Percentiles rank a stretch among this genome's conserved stretches.
These are phyloP conservation scores for Trametes punicea DNA, from an alignment of 768 basidiomycete genomes.

Conservation along the genomic window DNA sequence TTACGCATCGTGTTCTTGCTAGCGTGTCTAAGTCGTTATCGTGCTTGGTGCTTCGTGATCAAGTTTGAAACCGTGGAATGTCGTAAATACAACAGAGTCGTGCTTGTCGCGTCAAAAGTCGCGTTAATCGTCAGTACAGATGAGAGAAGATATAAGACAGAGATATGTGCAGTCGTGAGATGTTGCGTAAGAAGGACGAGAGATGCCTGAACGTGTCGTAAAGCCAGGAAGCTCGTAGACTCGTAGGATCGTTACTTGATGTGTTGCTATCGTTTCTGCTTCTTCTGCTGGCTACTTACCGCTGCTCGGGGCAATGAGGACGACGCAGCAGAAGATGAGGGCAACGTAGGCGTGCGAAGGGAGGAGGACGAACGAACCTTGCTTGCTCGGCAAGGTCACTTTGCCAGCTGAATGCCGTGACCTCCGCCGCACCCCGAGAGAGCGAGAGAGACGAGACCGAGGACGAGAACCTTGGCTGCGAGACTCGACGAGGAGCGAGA, in stretches of 20 bases:
- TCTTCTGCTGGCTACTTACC: conserved; percentile 23
- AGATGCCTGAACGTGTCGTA: conserved; percentile 18
- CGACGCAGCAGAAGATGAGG: background rate
- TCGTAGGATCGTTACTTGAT: conserved; percentile 26
- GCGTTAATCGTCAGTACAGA: conserved; percentile 17
- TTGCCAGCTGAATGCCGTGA: conserved; percentile 17
- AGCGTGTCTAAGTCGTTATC: conserved; percentile 17
- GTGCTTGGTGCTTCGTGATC: conserved; percentile 12
- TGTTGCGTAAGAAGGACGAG: conserved; percentile 13
- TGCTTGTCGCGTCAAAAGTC: conserved; percentile 13
- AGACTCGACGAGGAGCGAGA: conserved; percentile 21
- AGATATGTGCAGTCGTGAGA: conserved; percentile 21
- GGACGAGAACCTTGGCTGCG: conserved; percentile 10
- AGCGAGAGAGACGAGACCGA: conserved; percentile 20
- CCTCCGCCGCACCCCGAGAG: conserved; percentile 22
- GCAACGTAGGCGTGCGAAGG: too few relatives aligned
- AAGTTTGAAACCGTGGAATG: conserved; percentile 12
- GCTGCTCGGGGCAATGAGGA: conserved; percentile 2
- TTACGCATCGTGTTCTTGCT: conserved; percentile 24
- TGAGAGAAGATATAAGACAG: conserved; percentile 4
- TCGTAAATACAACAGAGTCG: conserved; percentile 24
- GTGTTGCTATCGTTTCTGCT: conserved; percentile 9
- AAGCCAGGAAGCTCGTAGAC: conserved; percentile 15
- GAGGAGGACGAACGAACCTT: conserved; percentile 13
- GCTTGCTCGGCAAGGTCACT: conserved; percentile 21